Base-by-base conservation (phyloP, 139 green algal species). In the Haematococcus lacustris region DNA sequence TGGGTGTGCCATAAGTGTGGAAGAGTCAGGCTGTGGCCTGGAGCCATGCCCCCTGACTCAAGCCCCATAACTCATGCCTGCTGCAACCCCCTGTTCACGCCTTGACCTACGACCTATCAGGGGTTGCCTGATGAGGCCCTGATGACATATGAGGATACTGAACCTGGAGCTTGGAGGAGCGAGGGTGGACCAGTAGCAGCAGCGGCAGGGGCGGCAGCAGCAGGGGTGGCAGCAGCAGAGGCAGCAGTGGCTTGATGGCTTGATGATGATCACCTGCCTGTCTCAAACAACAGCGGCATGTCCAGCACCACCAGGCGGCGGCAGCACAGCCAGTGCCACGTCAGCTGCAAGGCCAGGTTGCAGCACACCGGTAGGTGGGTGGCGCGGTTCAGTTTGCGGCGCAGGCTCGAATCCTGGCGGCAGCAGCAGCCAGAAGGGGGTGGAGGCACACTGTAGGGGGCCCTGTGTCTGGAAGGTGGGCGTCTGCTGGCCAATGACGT, bases 221-320 rank as follows among this genome's bases (percentile, higher is more conserved):
- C 43, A 53, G 50, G 71, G 73, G 53, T 17, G 73, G 17, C 61
- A 62, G 0, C 75, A 81, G 26, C 21, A 21, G 17, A 51, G 65
- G 33, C 71, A 57, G 34, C 66, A 63, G 71, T 74, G n/a, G n/a
- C n/a, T n/a, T n/a, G n/a, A n/a, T n/a, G n/a, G n/a, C n/a, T n/a
- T n/a, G n/a, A n/a, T n/a, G n/a, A n/a, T n/a, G n/a, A n/a, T n/a
- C n/a, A 59, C 17, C 13, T 73, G 0, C 83, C 82, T 5, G 84
- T 91, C 72, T 96, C 91, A 71, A 96, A 94, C 7, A 96, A 84
- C 47, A 96, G 79, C 0, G 91, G 91, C 88, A 94, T 93, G 73
- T 96, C 91, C 1, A 96, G 68, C 0, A 92, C 80, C 84, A 90
- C 76, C 37, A 68, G 1, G 76, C 66, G 43, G 89, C 84, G 80